Conservation (phyloP, 495 filamentous ascomycete species). For the Talaromyces proteolyticus region DNA sequence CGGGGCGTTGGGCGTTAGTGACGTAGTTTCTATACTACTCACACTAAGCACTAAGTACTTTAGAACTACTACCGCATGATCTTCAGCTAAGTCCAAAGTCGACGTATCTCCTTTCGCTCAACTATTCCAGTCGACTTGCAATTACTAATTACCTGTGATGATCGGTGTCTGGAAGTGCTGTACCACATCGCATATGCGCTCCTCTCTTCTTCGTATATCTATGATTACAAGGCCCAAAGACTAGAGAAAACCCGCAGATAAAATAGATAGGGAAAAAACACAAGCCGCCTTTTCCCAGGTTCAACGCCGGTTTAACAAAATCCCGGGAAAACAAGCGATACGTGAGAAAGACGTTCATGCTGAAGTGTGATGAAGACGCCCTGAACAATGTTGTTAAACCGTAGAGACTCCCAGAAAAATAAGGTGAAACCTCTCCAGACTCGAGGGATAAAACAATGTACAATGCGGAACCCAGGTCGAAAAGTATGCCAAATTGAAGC, state of each 20-base stretch:
- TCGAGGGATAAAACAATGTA: background rate
- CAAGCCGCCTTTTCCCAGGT: slow-evolving; percentile 14
- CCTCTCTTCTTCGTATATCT: background rate
- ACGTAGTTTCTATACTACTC: too few relatives aligned
- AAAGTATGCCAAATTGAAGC: background rate
- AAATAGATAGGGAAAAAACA: slow-evolving; percentile 1
- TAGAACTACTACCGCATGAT: too few relatives aligned
- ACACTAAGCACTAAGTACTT: too few relatives aligned
- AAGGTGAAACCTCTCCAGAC: slow-evolving; percentile 4
- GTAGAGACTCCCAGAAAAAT: background rate
- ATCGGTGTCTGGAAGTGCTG: too few relatives aligned
- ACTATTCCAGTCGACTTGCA: too few relatives aligned
- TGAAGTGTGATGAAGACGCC: slow-evolving; percentile 14
- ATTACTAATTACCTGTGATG: too few relatives aligned
- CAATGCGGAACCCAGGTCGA: background rate
- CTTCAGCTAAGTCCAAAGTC: too few relatives aligned
- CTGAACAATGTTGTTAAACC: background rate
- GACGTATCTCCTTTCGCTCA: too few relatives aligned
- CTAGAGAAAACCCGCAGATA: background rate
- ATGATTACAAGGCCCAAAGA: background rate
- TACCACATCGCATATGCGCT: too few relatives aligned
- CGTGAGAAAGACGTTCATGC: too few relatives aligned
- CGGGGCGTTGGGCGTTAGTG: too few relatives aligned
- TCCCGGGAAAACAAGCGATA: too few relatives aligned
- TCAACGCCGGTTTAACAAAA: slow-evolving; percentile 31